phyloP scores from a whole-genome alignment of 108 stramenopile genomes.

The Stephanodiscus minutulus region DNA sequence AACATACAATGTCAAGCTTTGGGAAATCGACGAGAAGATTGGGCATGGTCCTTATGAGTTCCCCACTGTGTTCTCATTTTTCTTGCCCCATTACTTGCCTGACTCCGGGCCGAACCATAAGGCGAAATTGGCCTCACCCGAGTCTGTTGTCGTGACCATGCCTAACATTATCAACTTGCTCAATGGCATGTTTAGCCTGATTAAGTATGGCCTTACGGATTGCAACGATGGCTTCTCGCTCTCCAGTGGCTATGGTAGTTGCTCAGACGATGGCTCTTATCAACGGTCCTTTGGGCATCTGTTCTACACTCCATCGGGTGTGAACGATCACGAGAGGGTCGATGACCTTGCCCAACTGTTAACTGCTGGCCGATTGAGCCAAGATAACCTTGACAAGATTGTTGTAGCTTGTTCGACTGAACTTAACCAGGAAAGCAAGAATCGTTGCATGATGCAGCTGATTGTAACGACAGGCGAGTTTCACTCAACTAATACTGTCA shows the following conservation, averaged over 20 bases:
- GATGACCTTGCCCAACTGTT: constrained; percentile 61
- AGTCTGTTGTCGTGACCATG: constrained; percentile 48
- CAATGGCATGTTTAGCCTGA: constrained; percentile 56
- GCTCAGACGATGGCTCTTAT: constrained; percentile 30
- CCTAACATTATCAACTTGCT: constrained; percentile 42
- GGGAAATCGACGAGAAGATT: constrained; percentile 46
- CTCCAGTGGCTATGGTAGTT: constrained; percentile 26
- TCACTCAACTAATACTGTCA: constrained; percentile 53
- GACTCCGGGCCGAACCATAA: constrained; percentile 26
- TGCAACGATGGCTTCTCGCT: constrained; percentile 48
- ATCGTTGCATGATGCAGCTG: constrained; percentile 45
- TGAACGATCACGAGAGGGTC: constrained; percentile 34
- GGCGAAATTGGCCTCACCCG: constrained; percentile 47
- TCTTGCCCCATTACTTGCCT: constrained; percentile 54
- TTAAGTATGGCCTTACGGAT: constrained; percentile 55
- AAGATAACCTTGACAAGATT: constrained; percentile 42
- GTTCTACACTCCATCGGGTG: constrained; percentile 19
- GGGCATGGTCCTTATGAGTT: constrained; percentile 49
- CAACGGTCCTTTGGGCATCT: constrained; percentile 33
- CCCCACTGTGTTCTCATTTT: constrained; percentile 57
- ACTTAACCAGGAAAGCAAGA: constrained; percentile 16
- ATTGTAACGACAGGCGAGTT: constrained; percentile 63
- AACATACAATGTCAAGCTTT: constrained; percentile 19
- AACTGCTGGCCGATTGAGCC: constrained; percentile 60
- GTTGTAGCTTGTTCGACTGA: constrained; percentile 35